Evolutionary conservation across 2,329 filamentous ascomycete genomes (phyloP).

Genomic region (Diaporthe sp.): DNA sequence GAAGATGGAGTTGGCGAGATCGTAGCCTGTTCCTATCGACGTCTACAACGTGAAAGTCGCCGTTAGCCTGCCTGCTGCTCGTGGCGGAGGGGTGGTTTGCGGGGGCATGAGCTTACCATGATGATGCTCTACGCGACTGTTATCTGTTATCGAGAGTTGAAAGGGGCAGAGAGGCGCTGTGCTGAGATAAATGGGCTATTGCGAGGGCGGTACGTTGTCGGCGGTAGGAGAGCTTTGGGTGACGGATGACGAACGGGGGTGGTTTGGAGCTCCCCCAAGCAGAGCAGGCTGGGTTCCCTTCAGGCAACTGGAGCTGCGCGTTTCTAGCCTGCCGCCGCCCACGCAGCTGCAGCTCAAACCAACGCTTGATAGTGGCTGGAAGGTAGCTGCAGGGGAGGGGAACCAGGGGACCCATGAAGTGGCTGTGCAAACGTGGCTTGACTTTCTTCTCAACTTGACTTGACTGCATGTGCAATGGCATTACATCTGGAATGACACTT

Average conservation of each 20-base stretch:
- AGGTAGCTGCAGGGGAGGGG: neutral
- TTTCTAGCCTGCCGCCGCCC: conserved; percentile 31
- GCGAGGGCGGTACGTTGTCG: conserved; percentile 29
- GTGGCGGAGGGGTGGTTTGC: neutral
- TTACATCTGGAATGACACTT: neutral
- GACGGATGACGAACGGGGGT: conserved; percentile 24
- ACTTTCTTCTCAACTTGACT: neutral
- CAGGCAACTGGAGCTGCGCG: conserved; percentile 42
- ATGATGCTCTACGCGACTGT: neutral
- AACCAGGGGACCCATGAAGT: neutral
- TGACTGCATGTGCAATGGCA: neutral
- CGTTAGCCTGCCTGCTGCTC: neutral
- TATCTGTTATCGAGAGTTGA: neutral
- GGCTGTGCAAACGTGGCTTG: conserved; percentile 28
- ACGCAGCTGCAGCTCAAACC: neutral
- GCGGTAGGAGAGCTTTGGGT: conserved; percentile 17
- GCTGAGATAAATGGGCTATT: conserved; percentile 14
- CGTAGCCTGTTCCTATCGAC: conserved; percentile 99
- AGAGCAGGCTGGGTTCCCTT: conserved; percentile 30
- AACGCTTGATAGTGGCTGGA: neutral
- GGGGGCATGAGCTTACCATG: conserved; percentile 21
- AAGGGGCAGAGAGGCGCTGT: neutral
- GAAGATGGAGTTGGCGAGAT: conserved; percentile 99
- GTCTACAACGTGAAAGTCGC: conserved; percentile 70
- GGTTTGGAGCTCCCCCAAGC: conserved; percentile 34